Percentiles rank a stretch among this genome's conserved stretches.
These are phyloP conservation scores for Sapria himalayana DNA, from an alignment of 345 rosid genomes.

Conservation along the genomic window DNA sequence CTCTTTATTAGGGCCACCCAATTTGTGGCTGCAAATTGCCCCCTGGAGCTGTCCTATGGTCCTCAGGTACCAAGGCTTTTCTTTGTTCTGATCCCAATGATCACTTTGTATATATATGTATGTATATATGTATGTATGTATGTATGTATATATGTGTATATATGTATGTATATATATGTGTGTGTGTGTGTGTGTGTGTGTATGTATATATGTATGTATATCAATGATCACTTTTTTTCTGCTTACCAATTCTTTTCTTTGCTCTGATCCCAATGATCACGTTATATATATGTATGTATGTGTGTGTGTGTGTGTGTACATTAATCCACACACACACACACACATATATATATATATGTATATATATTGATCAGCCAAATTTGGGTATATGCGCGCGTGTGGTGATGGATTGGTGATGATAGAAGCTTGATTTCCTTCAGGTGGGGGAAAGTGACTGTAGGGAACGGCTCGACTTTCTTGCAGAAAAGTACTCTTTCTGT, in stretches of 20 bases:
- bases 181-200: too few species aligned
- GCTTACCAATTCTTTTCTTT: neutral
- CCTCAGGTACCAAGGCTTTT: conserved; percentile 35
- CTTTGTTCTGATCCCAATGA: neutral
- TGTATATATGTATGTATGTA: too few species aligned
- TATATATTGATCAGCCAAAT: neutral
- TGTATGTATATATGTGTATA: too few species aligned
- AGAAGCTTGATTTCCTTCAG: conserved; percentile 18
- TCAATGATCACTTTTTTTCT: neutral
- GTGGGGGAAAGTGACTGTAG: conserved; percentile 54
- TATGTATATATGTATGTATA: too few species aligned
- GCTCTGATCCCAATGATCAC: neutral
- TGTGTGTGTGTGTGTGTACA: neutral
- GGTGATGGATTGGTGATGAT: too few species aligned
- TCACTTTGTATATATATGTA: too few species aligned
- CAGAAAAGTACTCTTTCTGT: conserved; percentile 47
- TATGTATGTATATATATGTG: too few species aligned
- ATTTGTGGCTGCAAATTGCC: conserved; percentile 29
- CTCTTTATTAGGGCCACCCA: conserved; percentile 45
- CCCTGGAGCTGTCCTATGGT: conserved; percentile 75
- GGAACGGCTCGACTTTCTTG: conserved; percentile 49
- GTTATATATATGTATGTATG: neutral
- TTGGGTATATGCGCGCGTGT: too few species aligned
- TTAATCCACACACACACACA: neutral
- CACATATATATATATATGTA: neutral